These are phyloP conservation scores for Lecanosticta acicola DNA, from an alignment of 2,329 filamentous ascomycete species.

Conservation along the genomic window DNA sequence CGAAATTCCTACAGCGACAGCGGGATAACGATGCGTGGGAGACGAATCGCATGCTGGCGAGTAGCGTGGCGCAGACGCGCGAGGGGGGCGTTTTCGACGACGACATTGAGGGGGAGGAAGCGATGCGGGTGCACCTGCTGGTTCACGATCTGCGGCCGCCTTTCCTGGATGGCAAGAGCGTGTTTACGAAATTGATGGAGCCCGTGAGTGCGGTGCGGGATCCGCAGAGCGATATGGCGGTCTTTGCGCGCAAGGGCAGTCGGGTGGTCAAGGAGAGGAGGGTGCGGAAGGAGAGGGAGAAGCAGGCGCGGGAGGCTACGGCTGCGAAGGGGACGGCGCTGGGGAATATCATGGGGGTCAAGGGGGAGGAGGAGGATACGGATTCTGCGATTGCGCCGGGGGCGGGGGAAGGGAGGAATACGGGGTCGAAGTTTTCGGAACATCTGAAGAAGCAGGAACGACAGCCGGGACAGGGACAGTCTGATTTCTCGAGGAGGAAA, in stretches of 20 bases:
- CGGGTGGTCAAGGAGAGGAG: conserved; percentile 85
- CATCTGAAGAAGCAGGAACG: conserved; percentile 71
- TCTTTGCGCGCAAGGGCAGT: conserved; percentile 93
- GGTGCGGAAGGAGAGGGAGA: conserved; percentile 86
- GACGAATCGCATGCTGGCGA: conserved; percentile 95
- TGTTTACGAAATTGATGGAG: conserved; percentile 96
- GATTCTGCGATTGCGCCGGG: conserved; percentile 58
- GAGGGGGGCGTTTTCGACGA: conserved; percentile 63
- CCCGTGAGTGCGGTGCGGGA: conserved; percentile 90
- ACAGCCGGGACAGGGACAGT: conserved; percentile 61
- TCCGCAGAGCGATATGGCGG: conserved; percentile 96
- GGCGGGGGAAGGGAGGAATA: conserved; percentile 58
- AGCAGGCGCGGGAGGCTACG: conserved; percentile 91
- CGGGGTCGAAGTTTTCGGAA: conserved; percentile 75
- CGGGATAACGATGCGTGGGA: conserved; percentile 98
- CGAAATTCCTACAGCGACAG: conserved; percentile 75
- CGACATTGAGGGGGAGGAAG: conserved; percentile 80
- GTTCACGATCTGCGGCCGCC: conserved; percentile 92
- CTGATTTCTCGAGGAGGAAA: conserved; percentile 89
- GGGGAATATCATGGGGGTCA: conserved; percentile 92
- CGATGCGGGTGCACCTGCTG: conserved; percentile 79
- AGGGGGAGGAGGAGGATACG: conserved; percentile 83
- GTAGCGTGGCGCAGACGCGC: conserved; percentile 85
- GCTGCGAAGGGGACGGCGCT: conserved; percentile 86
- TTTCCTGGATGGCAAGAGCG: conserved; percentile 87